These are phyloP conservation scores for Ambrosiella xylebori DNA, from an alignment of 2,329 filamentous ascomycete species.

Conservation along the genomic window DNA sequence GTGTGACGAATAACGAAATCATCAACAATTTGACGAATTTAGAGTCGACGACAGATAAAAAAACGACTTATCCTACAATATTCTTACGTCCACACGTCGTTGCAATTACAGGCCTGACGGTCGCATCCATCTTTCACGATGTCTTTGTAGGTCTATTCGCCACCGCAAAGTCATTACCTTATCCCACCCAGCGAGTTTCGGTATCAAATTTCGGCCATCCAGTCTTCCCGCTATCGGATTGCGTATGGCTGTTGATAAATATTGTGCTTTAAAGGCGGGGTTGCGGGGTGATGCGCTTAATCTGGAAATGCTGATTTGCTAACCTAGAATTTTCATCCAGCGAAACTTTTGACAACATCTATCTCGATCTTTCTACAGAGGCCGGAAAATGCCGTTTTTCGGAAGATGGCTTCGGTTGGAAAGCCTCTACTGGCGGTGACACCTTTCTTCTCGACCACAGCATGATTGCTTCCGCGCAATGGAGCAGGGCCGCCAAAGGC, in stretches of 20 bases:
- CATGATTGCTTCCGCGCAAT: slow-evolving; percentile 76
- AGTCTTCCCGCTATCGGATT: too few species aligned
- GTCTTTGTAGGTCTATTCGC: background rate
- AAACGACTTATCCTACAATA: background rate
- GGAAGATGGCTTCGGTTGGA: slow-evolving; percentile 91
- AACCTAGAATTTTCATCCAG: slow-evolving; percentile 20
- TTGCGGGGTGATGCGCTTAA: background rate
- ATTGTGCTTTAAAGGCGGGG: too few species aligned
- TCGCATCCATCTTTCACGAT: background rate
- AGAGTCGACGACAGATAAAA: background rate
- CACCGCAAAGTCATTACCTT: background rate
- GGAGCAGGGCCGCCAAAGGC: slow-evolving; percentile 83
- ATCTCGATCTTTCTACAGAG: slow-evolving; percentile 86
- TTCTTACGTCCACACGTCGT: background rate
- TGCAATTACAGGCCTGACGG: background rate
- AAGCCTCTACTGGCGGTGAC: slow-evolving; percentile 69
- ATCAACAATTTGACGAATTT: background rate
- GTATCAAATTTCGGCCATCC: too few species aligned
- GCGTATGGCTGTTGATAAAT: too few species aligned
- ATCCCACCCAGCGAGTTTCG: background rate
- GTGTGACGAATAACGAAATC: background rate
- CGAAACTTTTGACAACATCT: slow-evolving; percentile 95
- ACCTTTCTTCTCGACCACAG: slow-evolving; percentile 82
- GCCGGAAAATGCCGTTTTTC: slow-evolving; percentile 87
- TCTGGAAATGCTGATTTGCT: background rate